Evolutionary conservation across 192 early-diverging fungal genomes (phyloP).

Genomic region (Dissophora ornata): DNA sequence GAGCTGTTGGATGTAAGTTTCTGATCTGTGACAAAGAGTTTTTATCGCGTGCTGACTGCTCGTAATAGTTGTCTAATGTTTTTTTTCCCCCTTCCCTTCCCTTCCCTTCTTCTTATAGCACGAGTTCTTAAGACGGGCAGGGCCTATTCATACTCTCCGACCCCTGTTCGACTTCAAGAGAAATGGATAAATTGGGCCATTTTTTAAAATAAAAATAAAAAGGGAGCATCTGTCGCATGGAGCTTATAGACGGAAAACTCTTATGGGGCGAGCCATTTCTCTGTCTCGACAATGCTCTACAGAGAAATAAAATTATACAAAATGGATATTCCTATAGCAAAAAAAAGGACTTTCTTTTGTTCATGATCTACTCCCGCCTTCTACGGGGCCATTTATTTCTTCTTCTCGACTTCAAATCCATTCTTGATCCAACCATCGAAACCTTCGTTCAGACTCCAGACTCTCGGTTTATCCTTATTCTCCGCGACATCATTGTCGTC

Average conservation of each 20-base stretch:
- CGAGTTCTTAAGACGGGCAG: conserved; percentile 68
- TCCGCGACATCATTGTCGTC: neutral
- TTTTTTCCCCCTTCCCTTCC: no score
- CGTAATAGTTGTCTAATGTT: no score
- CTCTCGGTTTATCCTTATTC: conserved; percentile 14
- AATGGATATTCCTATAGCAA: no score
- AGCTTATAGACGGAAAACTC: neutral
- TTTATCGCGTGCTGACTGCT: no score
- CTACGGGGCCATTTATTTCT: no score
- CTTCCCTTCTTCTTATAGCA: conserved; percentile 59
- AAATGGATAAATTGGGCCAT: conserved; percentile 14
- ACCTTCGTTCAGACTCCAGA: conserved; percentile 62
- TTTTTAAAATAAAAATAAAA: neutral
- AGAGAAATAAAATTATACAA: conserved; percentile 1
- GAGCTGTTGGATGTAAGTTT: conserved; percentile 77
- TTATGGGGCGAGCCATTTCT: no score
- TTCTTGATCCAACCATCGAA: conserved; percentile 62
- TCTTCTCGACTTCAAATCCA: conserved; percentile 58
- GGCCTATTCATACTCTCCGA: conserved; percentile 26
- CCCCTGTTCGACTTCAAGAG: conserved; percentile 49
- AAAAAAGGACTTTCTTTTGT: neutral
- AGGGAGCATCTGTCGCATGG: neutral
- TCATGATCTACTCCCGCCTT: no score
- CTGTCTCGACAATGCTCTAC: neutral
- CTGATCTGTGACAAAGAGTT: neutral